Percentiles rank a stretch among this genome's conserved stretches.
Evolutionary conservation across 2,329 filamentous ascomycete species (phyloP).

Genomic region (Paraconiothyrium brasiliense): DNA sequence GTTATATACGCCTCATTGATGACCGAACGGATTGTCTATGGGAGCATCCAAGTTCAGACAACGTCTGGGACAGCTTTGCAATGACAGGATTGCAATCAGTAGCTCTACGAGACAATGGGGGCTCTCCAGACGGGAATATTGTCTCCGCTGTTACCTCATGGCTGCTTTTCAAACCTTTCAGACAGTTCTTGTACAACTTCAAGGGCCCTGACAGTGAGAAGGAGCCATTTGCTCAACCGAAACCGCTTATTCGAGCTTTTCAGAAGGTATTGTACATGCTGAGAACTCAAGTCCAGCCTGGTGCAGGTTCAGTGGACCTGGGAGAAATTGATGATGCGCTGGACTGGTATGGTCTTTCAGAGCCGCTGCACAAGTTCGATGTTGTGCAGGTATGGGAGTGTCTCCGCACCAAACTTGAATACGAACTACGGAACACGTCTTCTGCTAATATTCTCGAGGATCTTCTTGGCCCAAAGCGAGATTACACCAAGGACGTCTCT

Average conservation of each 20-base stretch:
- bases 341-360: constrained; percentile 53
- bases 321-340: constrained; percentile 49
- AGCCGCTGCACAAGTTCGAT: constrained; percentile 55
- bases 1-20: constrained; percentile 68
- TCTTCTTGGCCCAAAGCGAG: constrained; percentile 57
- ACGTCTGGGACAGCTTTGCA: constrained; percentile 65
- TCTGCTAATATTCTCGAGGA: constrained; percentile 52
- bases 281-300: constrained; percentile 53
- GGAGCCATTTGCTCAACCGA: constrained; percentile 58
- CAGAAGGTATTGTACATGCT: constrained; percentile 63
- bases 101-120: constrained; percentile 39
- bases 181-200: constrained; percentile 62
- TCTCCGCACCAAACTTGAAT: constrained; percentile 60
- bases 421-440: constrained; percentile 60
- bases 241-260: constrained; percentile 60
- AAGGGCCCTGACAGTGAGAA: constrained; percentile 57
- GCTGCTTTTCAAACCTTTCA: constrained; percentile 68
- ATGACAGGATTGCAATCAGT: constrained; percentile 67
- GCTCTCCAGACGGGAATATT: constrained; percentile 50
- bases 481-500: constrained; percentile 44
- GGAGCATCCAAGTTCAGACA: constrained; percentile 65
- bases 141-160: constrained; percentile 67
- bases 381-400: constrained; percentile 66
- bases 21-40: constrained; percentile 69
- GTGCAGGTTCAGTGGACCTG: constrained; percentile 44